Evolutionary conservation across 768 basidiomycete species (phyloP), one percentile per base, ranked within the genome.

Genomic region (Pleurotus pulmonarius): DNA sequence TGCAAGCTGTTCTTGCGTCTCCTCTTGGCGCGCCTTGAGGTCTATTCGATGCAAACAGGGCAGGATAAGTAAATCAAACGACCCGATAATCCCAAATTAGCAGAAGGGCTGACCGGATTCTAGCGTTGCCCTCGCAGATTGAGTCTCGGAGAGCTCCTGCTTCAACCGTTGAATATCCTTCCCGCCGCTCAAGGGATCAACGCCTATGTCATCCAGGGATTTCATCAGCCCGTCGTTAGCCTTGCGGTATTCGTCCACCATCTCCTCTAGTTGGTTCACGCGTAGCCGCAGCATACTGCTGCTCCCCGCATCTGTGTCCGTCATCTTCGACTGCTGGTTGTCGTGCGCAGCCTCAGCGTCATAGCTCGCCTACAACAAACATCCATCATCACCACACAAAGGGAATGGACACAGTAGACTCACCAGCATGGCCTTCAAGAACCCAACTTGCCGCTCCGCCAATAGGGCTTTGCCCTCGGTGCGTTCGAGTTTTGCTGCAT

Each of bases 341-440:
- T 58, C 68, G 56, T 67, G 68, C 3, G 73, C 72, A 47, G 83
- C 81, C 66, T 90, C 87, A 0, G 82, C 78, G 13, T 77, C 77
- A 64, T 79, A 90, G 62, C 87, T 88, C 0, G 83, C 81, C 84
- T 87, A 48, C 4, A 22, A 4, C 29, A 49, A 45, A 20, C 49
- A 3, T 18, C 46, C 46, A 5, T 6, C 52, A 63, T 26, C 52
- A 16, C n/a, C 11, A 34, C 0, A 34, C 29, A 34, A 11, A 29
- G 11, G 18, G 18, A 15, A 18, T 8, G 57, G 6, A 11, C 24
- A 6, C 2, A 44, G 43, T 16, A 44, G n/a, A 75, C 85, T 48
- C 47, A 87, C 87, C 63, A 90, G 71, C n/a, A 90, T 72, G 0
- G 84, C 85, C 58, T 83, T 76, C 55, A 88, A 64, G 64, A 86